phyloP scores from a whole-genome alignment of 1,284 basidiomycete species.

The Agroathelia rolfsii region DNA sequence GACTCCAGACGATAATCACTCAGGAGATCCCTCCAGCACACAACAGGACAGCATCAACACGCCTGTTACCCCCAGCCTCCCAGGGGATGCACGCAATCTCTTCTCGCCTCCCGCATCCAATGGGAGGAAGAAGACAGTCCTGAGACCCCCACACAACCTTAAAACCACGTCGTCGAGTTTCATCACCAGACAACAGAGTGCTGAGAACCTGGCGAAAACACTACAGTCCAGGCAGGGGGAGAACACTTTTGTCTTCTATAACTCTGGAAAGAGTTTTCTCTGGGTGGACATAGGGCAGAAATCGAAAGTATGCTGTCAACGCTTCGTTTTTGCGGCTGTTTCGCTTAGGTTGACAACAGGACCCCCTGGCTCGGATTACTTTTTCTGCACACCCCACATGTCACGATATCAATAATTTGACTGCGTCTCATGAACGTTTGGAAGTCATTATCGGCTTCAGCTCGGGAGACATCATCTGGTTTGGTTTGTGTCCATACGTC shows the following conservation, averaged over 20 bases:
- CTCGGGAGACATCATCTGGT: slow-evolving; percentile 89
- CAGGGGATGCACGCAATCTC: slow-evolving; percentile 32
- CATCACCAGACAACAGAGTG: slow-evolving; percentile 73
- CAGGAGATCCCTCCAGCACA: slow-evolving; percentile 33
- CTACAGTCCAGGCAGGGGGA: slow-evolving; percentile 78
- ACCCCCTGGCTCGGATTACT: slow-evolving; percentile 76
- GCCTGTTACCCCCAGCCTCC: slow-evolving; percentile 25
- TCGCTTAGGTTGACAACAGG: slow-evolving; percentile 39
- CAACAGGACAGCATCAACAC: slow-evolving; percentile 27
- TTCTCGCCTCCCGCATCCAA: slow-evolving; percentile 33
- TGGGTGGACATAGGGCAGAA: slow-evolving; percentile 78
- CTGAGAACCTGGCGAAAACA: slow-evolving; percentile 66
- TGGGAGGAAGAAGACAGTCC: slow-evolving; percentile 53
- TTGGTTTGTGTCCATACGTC: slow-evolving; percentile 42
- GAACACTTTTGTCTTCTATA: slow-evolving; percentile 76
- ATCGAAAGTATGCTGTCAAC: slow-evolving; percentile 49
- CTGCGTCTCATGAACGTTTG: slow-evolving; percentile 67
- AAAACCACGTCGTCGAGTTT: slow-evolving; percentile 84
- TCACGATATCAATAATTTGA: slow-evolving; percentile 78
- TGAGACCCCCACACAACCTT: slow-evolving; percentile 81
- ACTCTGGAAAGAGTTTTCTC: slow-evolving; percentile 67
- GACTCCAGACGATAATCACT: slow-evolving; percentile 48
- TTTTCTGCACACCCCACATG: slow-evolving; percentile 86
- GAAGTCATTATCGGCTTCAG: slow-evolving; percentile 91
- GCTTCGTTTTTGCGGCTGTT: slow-evolving; percentile 30